phyloP scores from a whole-genome alignment of 2,329 filamentous ascomycete species.

The Drechslerella coelobrocha region DNA sequence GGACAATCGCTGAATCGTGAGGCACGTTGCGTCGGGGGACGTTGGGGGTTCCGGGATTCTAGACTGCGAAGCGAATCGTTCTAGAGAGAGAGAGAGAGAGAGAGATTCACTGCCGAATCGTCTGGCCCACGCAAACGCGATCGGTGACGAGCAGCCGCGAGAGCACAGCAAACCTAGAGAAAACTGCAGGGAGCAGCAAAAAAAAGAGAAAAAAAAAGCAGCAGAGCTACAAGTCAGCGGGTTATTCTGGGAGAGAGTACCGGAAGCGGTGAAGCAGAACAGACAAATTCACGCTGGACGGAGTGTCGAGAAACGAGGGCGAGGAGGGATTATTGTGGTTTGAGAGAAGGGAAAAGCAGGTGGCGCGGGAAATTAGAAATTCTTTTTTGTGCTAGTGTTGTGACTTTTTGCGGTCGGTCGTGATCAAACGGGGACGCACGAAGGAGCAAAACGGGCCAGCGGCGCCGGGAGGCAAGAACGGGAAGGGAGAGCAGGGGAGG shows the following conservation, averaged over 20 bases:
- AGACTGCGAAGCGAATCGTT: slow-evolving; percentile 51
- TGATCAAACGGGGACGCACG: slow-evolving; percentile 34
- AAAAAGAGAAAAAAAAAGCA: not conserved
- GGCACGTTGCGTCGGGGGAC: slow-evolving; percentile 1
- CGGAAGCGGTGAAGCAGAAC: slow-evolving; percentile 7
- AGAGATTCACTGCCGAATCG: not conserved
- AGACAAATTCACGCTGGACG: not conserved
- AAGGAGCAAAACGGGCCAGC: slow-evolving; percentile 39
- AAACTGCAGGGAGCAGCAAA: not conserved
- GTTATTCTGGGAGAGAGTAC: not conserved
- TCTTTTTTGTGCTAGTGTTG: slow-evolving; percentile 50
- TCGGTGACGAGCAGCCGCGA: slow-evolving; percentile 1
- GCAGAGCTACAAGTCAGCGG: not conserved
- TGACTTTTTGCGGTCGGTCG: slow-evolving; percentile 28
- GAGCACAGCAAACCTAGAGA: not conserved
- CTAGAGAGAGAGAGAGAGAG: slow-evolving; percentile 22
- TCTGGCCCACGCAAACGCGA: slow-evolving; percentile 13
- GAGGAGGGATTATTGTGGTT: slow-evolving; percentile 16
- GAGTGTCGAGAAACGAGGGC: slow-evolving; percentile 10
- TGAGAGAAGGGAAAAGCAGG: slow-evolving; percentile 31
- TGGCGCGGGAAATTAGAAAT: slow-evolving; percentile 51
- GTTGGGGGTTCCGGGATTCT: slow-evolving; percentile 29
- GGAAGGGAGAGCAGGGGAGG: slow-evolving; percentile 11
- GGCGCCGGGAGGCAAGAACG: slow-evolving; percentile 28
- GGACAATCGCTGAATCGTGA: slow-evolving; percentile 7